Percentiles rank a stretch among this genome's conserved stretches.
phyloP scores from a whole-genome alignment of 2,329 filamentous ascomycete genomes.

The Alternaria infectoria region DNA sequence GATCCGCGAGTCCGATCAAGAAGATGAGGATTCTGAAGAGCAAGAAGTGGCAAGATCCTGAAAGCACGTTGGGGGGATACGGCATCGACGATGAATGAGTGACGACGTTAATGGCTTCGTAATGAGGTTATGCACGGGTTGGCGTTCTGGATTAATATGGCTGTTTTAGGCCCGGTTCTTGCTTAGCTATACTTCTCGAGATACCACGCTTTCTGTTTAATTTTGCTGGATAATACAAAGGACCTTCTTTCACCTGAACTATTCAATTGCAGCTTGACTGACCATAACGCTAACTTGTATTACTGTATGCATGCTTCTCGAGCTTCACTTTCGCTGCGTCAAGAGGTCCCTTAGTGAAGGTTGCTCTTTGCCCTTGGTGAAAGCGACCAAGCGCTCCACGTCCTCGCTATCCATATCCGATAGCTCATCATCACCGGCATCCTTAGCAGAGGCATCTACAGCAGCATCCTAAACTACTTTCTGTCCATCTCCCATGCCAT shows the following conservation, averaged over 20 bases:
- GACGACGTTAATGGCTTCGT: not conserved
- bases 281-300: not conserved
- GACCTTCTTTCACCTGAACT: not conserved
- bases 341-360: not conserved
- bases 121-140: conserved; percentile 5
- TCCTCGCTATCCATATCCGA: conserved; percentile 7
- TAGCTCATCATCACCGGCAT: not conserved
- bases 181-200: conserved; percentile 3
- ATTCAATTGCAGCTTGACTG: not conserved
- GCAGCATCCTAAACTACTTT: conserved; percentile 21
- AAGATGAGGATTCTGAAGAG: conserved; percentile 58
- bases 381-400: not conserved
- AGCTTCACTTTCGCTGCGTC: not conserved
- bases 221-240: not conserved
- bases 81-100: conserved; percentile 26
- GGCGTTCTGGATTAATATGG: conserved; percentile 1
- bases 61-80: conserved; percentile 20
- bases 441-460: not conserved
- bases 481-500: conserved; percentile 21
- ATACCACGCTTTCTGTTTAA: conserved; percentile 9
- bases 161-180: not conserved
- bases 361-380: not conserved
- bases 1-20: conserved; percentile 54
- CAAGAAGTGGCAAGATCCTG: conserved; percentile 55
- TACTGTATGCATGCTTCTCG: not conserved